Evolutionary conservation across 2,329 filamentous ascomycete species (phyloP).

Genomic region (Paramyrothecium roridum): DNA sequence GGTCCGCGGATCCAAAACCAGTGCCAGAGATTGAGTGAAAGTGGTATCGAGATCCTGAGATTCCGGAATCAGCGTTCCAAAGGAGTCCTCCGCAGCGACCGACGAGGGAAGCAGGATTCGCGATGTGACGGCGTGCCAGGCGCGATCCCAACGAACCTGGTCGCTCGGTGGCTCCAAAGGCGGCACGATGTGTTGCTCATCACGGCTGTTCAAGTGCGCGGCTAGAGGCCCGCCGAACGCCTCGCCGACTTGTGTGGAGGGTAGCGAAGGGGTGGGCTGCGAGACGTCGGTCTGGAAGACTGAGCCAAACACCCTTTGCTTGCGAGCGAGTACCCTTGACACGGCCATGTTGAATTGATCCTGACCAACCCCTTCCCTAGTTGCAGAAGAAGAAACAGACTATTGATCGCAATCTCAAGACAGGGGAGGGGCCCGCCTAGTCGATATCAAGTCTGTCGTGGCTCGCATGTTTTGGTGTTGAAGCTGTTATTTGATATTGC

Average conservation of each 20-base stretch:
- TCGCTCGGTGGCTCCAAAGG: slow-evolving; percentile 31
- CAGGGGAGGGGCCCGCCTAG: neutral
- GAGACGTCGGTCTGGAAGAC: slow-evolving; percentile 52
- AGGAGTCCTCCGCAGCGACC: slow-evolving; percentile 51
- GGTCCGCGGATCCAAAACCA: slow-evolving; percentile 46
- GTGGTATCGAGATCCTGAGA: slow-evolving; percentile 37
- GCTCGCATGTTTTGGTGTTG: neutral
- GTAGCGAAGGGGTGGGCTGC: slow-evolving; percentile 43
- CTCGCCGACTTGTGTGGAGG: slow-evolving; percentile 38
- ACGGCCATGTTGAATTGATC: slow-evolving; percentile 26
- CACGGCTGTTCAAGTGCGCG: neutral
- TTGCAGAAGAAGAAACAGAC: neutral
- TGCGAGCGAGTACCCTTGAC: slow-evolving; percentile 43
- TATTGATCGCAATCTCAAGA: neutral
- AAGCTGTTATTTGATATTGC: neutral
- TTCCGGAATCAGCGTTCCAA: slow-evolving; percentile 43
- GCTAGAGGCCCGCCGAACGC: slow-evolving; percentile 40
- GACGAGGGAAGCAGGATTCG: slow-evolving; percentile 54
- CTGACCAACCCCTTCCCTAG: neutral
- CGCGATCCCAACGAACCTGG: slow-evolving; percentile 57
- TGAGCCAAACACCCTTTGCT: slow-evolving; percentile 49
- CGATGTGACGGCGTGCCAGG: slow-evolving; percentile 61
- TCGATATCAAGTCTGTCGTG: neutral
- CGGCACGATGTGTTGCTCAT: slow-evolving; percentile 13
- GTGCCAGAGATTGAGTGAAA: slow-evolving; percentile 50